Evolutionary conservation across 805 yeast genomes (phyloP), one percentile per base, ranked within the genome.

Genomic region (Zygoascus flipseniorum): DNA sequence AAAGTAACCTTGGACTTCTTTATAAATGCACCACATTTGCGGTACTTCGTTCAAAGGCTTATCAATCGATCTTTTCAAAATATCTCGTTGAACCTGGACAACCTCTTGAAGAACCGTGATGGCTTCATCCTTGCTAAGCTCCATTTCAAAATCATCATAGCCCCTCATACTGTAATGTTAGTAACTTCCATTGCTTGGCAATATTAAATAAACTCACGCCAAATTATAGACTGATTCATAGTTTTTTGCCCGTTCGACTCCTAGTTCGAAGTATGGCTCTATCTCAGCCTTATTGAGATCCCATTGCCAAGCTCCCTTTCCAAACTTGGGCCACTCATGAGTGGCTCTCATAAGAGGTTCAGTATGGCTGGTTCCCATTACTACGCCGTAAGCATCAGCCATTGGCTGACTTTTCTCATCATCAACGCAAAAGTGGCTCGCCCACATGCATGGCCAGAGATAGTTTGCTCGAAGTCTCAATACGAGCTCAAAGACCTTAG

Each of bases 1-100:
- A 23, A 35, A 56, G 37, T 56, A 56, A 1, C 54, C 58, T 42
- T 41, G 49, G 11, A 56, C 59, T 37, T 56, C 59, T 31, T 56
- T 56, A 49, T 56, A 56, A 8, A 56, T n/a, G 46, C 58, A 56
- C 59, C 59, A 56, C 58, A 56, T 52, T 39, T 56, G 59, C 13
- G 59, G 57, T 19, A 56, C 46, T 14, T 43, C 31, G 11, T 49
- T 28, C 14, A 31, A 11, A 35, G 47, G 46, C n/a, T 47, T 52
- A 20, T 35, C 41, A 20, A 48, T 43, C n/a, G 13, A 35, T 14
- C 45, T 32, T 3, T 23, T 4, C 9, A 56, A 51, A 8, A 56
- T 43, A 8, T 53, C 50, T 18, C 56, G 39, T 48, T 53, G 58
- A 35, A 43, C 43, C 43, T 46, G n/a, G 8, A 56, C 54, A 8